Percentiles rank a stretch among this genome's conserved stretches.
Conservation (phyloP, 305 asterid genomes). For the Solanum chacoense region DNA sequence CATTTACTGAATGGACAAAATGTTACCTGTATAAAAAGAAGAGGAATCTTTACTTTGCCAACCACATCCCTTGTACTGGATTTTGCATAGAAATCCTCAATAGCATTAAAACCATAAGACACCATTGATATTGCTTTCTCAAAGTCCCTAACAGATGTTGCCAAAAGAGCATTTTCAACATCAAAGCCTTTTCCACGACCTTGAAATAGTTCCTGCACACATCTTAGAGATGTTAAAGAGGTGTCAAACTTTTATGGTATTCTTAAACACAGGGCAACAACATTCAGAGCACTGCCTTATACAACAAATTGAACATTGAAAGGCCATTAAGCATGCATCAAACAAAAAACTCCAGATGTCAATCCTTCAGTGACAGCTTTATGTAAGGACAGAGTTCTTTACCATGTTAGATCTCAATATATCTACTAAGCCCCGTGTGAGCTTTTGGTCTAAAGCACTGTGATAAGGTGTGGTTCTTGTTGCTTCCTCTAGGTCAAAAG, state of each 20-base stretch:
- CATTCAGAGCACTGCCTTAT: neutral
- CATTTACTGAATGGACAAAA: neutral
- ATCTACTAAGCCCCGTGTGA: constrained; percentile 56
- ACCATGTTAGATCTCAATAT: constrained; percentile 85
- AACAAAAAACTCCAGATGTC: neutral
- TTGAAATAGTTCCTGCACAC: constrained; percentile 81
- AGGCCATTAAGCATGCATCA: neutral
- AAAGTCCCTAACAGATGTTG: constrained; percentile 69
- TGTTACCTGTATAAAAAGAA: constrained; percentile 84
- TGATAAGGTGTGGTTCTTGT: constrained; percentile 45
- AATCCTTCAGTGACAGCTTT: neutral
- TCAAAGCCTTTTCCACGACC: constrained; percentile 83
- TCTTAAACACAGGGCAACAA: neutral
- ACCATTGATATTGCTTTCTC: constrained; percentile 85
- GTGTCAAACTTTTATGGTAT: neutral
- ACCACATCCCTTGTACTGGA: constrained; percentile 72
- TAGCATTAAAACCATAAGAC: constrained; percentile 56
- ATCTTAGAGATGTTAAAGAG: neutral
- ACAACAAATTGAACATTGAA: neutral
- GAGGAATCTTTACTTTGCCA: constrained; percentile 80
- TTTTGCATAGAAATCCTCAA: constrained; percentile 73
- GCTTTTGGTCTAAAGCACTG: constrained; percentile 40
- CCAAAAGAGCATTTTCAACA: constrained; percentile 65
- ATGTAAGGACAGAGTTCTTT: neutral
- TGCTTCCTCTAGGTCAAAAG: constrained; percentile 86